phyloP scores from a whole-genome alignment of 2,329 filamentous ascomycete genomes.

The Penicillium janthinellum region DNA sequence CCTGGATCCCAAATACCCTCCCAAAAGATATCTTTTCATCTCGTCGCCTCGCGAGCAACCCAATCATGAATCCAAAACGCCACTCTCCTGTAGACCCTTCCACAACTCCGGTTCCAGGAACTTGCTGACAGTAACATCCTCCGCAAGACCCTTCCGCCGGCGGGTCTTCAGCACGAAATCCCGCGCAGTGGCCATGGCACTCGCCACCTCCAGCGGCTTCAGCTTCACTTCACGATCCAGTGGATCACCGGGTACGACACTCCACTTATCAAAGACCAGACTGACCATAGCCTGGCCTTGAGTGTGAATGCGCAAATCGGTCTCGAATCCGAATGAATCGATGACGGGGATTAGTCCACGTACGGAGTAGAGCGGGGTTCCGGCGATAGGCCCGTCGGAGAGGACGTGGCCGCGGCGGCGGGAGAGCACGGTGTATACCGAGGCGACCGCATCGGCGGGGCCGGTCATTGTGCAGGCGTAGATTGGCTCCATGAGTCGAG shows the following conservation, averaged over 20 bases:
- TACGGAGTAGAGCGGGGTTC: slow-evolving; percentile 90
- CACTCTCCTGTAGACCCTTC: slow-evolving; percentile 82
- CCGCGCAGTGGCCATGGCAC: slow-evolving; percentile 82
- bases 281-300: slow-evolving; percentile 89
- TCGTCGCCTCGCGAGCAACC: background rate
- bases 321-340: slow-evolving; percentile 97
- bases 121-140: slow-evolving; percentile 93
- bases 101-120: slow-evolving; percentile 96
- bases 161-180: slow-evolving; percentile 98
- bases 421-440: slow-evolving; percentile 88
- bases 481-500: slow-evolving; percentile 93
- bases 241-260: slow-evolving; percentile 91
- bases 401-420: slow-evolving; percentile 88
- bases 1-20: slow-evolving; percentile 11
- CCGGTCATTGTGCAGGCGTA: slow-evolving; percentile 93
- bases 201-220: slow-evolving; percentile 82
- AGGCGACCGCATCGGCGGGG: slow-evolving; percentile 82
- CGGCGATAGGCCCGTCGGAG: slow-evolving; percentile 89
- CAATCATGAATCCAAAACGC: slow-evolving; percentile 68
- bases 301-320: slow-evolving; percentile 92
- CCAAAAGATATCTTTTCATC: slow-evolving; percentile 9
- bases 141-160: slow-evolving; percentile 86
- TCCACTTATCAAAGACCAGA: slow-evolving; percentile 95
- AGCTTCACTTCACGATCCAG: slow-evolving; percentile 83
- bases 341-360: slow-evolving; percentile 92